Conservation (phyloP, 164 flowering plant genomes). For the Dillenia suffruticosa region DNA sequence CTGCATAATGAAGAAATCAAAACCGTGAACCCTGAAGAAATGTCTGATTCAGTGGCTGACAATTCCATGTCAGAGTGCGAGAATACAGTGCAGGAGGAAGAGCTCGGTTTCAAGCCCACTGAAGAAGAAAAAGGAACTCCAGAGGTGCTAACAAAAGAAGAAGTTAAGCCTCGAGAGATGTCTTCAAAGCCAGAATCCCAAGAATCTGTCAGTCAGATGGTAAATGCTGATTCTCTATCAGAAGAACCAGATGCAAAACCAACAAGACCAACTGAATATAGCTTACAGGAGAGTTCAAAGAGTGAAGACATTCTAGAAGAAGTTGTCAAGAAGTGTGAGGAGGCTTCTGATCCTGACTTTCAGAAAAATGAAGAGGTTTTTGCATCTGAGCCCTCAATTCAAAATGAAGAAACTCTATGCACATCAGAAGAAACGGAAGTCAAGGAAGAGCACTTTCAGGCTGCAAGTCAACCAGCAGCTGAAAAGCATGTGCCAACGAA, state of each 20-base stretch:
- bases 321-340: not conserved
- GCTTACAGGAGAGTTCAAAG: not conserved
- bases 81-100: slow-evolving; percentile 6
- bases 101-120: not conserved
- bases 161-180: not conserved
- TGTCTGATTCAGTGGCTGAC: slow-evolving; percentile 9
- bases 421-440: not conserved
- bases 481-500: not conserved
- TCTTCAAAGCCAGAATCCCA: not conserved
- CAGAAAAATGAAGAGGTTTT: not conserved
- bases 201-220: slow-evolving; percentile 3
- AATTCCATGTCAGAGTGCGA: slow-evolving; percentile 8
- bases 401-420: no score
- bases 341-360: not conserved
- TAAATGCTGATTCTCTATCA: slow-evolving; percentile 1
- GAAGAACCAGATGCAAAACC: slow-evolving; percentile 8
- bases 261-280: not conserved
- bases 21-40: slow-evolving; percentile 10
- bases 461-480: not conserved
- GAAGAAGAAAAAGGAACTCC: slow-evolving; percentile 5
- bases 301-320: not conserved
- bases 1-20: slow-evolving; percentile 6
- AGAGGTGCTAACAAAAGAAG: slow-evolving; percentile 1
- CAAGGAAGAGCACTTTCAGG: not conserved
- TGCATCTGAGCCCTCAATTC: no score